Percentiles rank a stretch among this genome's conserved stretches.
Evolutionary conservation across 129 eudicot genomes (phyloP).

Genomic region (Apium graveolens): DNA sequence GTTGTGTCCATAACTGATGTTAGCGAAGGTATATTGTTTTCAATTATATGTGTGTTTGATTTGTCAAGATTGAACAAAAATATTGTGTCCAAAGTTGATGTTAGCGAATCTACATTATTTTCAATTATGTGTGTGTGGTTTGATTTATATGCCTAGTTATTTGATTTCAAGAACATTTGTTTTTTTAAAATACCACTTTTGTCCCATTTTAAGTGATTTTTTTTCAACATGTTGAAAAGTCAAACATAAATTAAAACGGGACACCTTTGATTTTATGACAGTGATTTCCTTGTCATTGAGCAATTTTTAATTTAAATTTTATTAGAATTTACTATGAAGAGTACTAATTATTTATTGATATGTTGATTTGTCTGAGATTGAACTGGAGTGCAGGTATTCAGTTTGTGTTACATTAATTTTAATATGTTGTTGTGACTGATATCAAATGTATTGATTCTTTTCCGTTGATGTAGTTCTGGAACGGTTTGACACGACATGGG

Average conservation of each 20-base stretch:
- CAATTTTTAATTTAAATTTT: background rate
- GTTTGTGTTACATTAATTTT: no score
- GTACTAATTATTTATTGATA: background rate
- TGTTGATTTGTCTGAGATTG: no score
- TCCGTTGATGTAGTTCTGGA: constrained; percentile 71
- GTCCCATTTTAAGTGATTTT: no score
- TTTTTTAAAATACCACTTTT: no score
- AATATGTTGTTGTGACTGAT: no score
- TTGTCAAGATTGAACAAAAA: no score
- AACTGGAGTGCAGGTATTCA: background rate
- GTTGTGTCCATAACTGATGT: no score
- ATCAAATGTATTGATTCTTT: no score
- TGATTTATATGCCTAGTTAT: background rate
- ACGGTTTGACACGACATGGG: constrained; percentile 65
- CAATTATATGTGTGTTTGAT: no score
- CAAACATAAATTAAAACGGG: background rate
- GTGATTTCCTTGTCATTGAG: background rate
- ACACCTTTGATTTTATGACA: background rate
- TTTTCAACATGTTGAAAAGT: no score
- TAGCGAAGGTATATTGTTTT: no score
- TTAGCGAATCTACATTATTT: constrained; percentile 60
- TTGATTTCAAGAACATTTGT: background rate
- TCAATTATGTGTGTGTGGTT: background rate
- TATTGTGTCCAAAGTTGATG: no score
- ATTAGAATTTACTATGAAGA: background rate